Evolutionary conservation across 2,329 filamentous ascomycete genomes (phyloP), one percentile per base, ranked within the genome.

Genomic region (Hawksworthiomyces lignivorus): DNA sequence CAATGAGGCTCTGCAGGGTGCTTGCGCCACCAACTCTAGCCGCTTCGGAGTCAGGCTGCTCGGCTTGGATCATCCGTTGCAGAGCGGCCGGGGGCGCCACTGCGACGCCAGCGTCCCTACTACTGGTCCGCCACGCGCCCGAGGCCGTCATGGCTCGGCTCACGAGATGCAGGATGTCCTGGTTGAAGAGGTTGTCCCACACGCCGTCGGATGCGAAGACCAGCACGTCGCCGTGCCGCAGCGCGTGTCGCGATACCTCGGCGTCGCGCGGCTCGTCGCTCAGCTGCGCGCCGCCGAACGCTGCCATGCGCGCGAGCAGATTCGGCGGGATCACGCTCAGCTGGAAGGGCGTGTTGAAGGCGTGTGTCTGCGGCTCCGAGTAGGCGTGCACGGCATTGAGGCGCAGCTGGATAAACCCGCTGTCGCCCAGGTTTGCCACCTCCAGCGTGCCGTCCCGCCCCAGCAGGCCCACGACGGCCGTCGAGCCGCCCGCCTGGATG

Each of bases 271-370:
- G 92, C 44, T 83, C 72, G 63, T 98, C 92, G 58, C 83, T 82
- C 20, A 95, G 75, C 48, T 84, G 84, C 2, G 76, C 71, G 33
- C 87, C 87, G 17, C 90, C 90, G 60, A 95, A 97, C 21, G 87
- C 77, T 11, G 81, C 78, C 54, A 88, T 83, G 54, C 92, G 85
- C 18, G 80, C 77, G 43, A 87, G 75, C 63, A 95, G 82, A 52
- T 76, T 78, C 4, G 83, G 77, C 1, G 92, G 90, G 7, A 96
- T 82, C 40, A 95, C 80, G 41, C 87, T 90, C 30, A 98, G 75
- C 62, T 98, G 92, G 58, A 86, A 98, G 0, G 92, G 92, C 0
- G 92, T 97, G 63, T 98, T 98, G 73, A 98, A 98, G 32, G 83
- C 88, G 61, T 98, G 92, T 1, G 88, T 96, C 63, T 98, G 92